phyloP scores from a whole-genome alignment of 176 grass and related monocot species.

The Canna indica region DNA sequence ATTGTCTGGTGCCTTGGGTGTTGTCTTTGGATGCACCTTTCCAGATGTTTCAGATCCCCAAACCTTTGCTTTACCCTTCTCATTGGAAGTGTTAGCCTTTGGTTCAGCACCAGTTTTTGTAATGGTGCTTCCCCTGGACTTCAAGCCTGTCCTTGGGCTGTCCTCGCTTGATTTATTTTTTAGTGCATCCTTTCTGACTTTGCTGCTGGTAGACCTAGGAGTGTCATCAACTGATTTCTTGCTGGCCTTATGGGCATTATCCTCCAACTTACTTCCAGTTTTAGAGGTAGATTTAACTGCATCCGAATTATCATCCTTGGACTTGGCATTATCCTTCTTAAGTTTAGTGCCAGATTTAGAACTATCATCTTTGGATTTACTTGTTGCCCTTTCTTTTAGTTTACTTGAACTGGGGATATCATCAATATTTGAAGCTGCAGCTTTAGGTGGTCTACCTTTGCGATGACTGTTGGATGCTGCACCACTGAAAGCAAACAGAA shows the following conservation, averaged over 20 bases:
- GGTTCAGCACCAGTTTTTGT: conserved; percentile 7
- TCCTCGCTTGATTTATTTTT: conserved; percentile 30
- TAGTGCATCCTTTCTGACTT: conserved; percentile 15
- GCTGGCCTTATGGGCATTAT: background rate
- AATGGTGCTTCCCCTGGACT: background rate
- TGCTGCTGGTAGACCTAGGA: conserved; percentile 18
- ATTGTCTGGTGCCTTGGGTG: background rate
- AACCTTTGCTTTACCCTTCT: conserved; percentile 30
- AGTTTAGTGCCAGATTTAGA: background rate
- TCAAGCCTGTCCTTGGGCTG: conserved; percentile 32
- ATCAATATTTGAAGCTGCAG: background rate
- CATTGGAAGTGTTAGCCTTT: conserved; percentile 28
- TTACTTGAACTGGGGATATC: background rate
- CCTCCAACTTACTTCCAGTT: background rate
- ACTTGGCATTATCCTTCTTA: conserved; percentile 8
- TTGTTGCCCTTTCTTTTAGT: background rate
- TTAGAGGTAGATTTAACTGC: conserved; percentile 16
- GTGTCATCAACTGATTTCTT: conserved; percentile 21
- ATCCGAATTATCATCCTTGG: conserved; percentile 22
- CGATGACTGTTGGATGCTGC: background rate
- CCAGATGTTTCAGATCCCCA: background rate
- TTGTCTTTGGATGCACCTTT: background rate
- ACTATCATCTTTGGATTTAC: conserved; percentile 1
- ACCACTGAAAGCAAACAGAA: background rate
- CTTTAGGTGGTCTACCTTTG: conserved; percentile 9